Evolutionary conservation across 495 filamentous ascomycete species (phyloP), one percentile per base, ranked within the genome.

Genomic region (Penicillium canariense): DNA sequence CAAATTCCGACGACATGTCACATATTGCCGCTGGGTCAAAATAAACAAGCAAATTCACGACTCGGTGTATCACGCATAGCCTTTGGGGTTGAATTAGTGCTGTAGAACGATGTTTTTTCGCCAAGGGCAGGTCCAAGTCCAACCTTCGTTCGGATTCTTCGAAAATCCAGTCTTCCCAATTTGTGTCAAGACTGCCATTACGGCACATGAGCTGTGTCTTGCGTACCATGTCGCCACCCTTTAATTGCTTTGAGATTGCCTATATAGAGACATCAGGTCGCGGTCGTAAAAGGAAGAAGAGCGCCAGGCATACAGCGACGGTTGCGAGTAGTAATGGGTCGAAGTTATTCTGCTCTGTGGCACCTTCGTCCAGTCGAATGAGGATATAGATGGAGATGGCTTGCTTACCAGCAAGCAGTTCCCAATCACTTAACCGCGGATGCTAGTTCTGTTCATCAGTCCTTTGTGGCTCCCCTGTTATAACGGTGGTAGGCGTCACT

Each of bases 161-260:
- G 54, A 69, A 73, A 15, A 77, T 61, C 77, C 77, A 80, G 18
- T 74, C 61, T 56, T 73, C 65, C 76, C 76, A 78, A 28, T 48
- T 62, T 26, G 4, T 36, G 20, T 68, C 54, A 22, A 56, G 59
- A 28, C 44, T 42, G 36, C 40, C 5, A 46, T 22, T 23, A 30
- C 7, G 26, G 17, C 11, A 5, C 14, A 22, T 9, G 6, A 25
- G 4, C 25, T 42, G 38, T 11, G 38, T 23, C 25, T 23, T 42
- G n/a, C 38, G 38, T 23, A 42, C 25, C 8, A 25, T 18, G n/a
- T 42, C 38, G 11, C 25, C 22, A n/a, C 38, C 22, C 38, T 22
- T 6, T 8, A 42, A 22, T 60, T 60, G 54, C 40, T 62, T 50
- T n/a, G 68, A 54, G 48, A 69, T 62, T 22, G 62, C 34, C 71